Base-by-base conservation (phyloP, 306 rosid genomes). In the Dryas alaskensis region DNA sequence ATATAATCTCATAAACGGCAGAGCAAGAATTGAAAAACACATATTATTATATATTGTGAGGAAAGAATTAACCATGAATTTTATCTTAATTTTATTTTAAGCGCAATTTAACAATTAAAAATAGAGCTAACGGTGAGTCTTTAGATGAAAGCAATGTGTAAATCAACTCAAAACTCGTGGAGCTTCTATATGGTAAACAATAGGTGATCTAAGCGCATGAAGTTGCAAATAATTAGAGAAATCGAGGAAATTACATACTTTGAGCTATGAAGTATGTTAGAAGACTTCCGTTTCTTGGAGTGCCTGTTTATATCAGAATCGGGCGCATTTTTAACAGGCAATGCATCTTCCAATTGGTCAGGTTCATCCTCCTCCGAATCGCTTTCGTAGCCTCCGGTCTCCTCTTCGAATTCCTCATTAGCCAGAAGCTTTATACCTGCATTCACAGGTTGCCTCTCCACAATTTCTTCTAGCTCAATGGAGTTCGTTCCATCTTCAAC, bases 241-340 rank as follows among this genome's bases (percentile, higher is more conserved):
- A 58, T 10, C 14, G 43, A 63, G 73, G 17, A 54, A 13, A 57
- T 53, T 52, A 71, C 89, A 59, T 85, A 92, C 98, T 87, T 92
- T 5, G 90, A 72, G 67, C 82, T 87, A 83, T 69, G 79, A 22
- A 79, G 87, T 73, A 81, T 87, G 81, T 84, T 79, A 0, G 89
- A 74, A 45, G 89, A 90, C 82, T 94, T 92, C 74, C 97, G 86
- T 76, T 94, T 94, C 81, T 85, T 94, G 12, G 92, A 84, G 67
- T 13, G 46, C 62, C 48, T 69, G 77, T 42, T 43, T 73, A 54
- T 10, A 40, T 39, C 40, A 5, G 45, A 39, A 8, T 79, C 74
- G 5, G 80, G 69, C 53, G 47, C 65, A 78, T 80, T 17, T 69
- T 85, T 74, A 64, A 75, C 78, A 49, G 63, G 75, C 49, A 66